These are phyloP conservation scores for Rhizopogon roseolus DNA, from an alignment of 768 basidiomycete genomes.

Conservation along the genomic window DNA sequence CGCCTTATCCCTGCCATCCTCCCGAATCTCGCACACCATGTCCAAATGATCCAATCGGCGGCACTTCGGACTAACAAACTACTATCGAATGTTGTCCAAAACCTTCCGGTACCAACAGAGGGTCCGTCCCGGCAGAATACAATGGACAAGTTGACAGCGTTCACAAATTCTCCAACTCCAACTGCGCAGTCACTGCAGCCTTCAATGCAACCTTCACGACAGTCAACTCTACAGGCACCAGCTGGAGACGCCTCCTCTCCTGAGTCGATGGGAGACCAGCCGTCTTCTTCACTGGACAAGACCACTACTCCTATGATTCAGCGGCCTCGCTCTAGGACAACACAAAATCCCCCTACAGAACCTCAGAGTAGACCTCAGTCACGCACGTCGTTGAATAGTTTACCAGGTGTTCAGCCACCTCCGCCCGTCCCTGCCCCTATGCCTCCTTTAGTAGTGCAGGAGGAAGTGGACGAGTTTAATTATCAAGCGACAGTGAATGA, in stretches of 20 bases:
- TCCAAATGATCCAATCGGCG: slow-evolving; percentile 80
- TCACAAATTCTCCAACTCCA: slow-evolving; percentile 55
- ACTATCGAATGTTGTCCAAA: slow-evolving; percentile 81
- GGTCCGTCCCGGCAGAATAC: slow-evolving; percentile 18
- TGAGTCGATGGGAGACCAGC: slow-evolving; percentile 34
- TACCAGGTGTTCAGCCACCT: slow-evolving; percentile 29
- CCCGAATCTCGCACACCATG: slow-evolving; percentile 91
- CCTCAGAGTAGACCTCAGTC: slow-evolving; percentile 58
- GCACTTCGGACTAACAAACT: slow-evolving; percentile 85
- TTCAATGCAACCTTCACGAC: slow-evolving; percentile 42
- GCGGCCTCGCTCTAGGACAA: slow-evolving; percentile 20
- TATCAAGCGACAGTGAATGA: slow-evolving; percentile 92
- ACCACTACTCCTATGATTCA: slow-evolving; percentile 31
- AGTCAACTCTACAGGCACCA: slow-evolving; percentile 40
- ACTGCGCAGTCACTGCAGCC: slow-evolving; percentile 15
- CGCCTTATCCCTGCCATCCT: slow-evolving; percentile 89
- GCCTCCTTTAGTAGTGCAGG: slow-evolving; percentile 26
- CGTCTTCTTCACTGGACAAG: slow-evolving; percentile 30
- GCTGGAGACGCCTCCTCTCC: slow-evolving; percentile 46
- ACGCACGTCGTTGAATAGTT: slow-evolving; percentile 45
- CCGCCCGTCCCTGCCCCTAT: slow-evolving; percentile 24
- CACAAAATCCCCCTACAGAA: slow-evolving; percentile 24
- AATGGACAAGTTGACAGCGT: slow-evolving; percentile 30
- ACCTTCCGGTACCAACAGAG: slow-evolving; percentile 71
- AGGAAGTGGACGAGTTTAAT: slow-evolving; percentile 76